A percentile compares a stretch with the other conserved stretches of the same genome.
Evolutionary conservation across 1,139 yeast genomes (phyloP).

Genomic region (Chernovozyma aurita): DNA sequence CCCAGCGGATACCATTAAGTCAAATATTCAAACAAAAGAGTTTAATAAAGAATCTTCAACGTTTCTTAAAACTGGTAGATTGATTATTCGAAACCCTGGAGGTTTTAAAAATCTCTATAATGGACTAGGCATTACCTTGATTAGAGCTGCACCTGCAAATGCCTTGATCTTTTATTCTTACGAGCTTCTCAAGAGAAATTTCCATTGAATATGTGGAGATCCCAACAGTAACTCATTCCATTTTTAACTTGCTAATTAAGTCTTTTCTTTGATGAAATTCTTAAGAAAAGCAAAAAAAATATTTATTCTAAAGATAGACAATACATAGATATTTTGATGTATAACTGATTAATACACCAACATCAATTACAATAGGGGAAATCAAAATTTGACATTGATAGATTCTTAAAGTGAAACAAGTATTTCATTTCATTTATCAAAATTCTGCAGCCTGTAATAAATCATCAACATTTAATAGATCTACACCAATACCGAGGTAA

Average conservation of each 20-base stretch:
- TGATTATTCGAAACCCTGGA: conserved; percentile 37
- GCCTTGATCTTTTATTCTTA: conserved; percentile 81
- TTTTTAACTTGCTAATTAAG: too few relatives aligned
- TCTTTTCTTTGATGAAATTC: neutral
- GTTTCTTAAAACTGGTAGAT: conserved; percentile 27
- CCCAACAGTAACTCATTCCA: too few relatives aligned
- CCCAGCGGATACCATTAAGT: conserved; percentile 89
- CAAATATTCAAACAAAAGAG: conserved; percentile 73
- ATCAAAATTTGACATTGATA: too few relatives aligned
- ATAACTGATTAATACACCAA: too few relatives aligned
- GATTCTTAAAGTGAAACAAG: too few relatives aligned
- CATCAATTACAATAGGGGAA: too few relatives aligned
- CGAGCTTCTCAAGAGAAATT: conserved; percentile 54
- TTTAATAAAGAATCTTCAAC: conserved; percentile 19
- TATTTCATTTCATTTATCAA: too few relatives aligned
- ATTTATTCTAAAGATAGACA: neutral
- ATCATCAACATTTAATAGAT: conserved; percentile 39
- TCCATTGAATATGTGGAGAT: too few relatives aligned
- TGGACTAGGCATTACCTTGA: conserved; percentile 79
- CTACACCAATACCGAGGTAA: conserved; percentile 27
- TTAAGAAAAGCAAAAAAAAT: neutral
- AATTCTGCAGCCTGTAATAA: conserved; percentile 19
- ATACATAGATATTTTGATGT: too few relatives aligned
- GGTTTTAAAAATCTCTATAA: conserved; percentile 71
- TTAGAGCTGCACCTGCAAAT: conserved; percentile 85